Evolutionary conservation across 257 asterid genomes (phyloP).

Genomic region (Lithospermum erythrorhizon): DNA sequence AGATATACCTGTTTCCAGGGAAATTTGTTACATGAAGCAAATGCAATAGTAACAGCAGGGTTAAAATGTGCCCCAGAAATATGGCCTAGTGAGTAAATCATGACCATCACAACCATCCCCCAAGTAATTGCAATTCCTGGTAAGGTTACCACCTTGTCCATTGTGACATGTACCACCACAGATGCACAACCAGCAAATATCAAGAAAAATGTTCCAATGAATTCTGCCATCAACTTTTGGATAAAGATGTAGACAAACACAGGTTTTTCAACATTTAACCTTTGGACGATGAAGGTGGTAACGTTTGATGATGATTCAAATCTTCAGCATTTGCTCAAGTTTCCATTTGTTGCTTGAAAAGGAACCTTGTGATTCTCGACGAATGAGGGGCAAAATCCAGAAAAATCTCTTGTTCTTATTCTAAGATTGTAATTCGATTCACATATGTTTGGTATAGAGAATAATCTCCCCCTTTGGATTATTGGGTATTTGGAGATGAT

Average conservation of each 20-base stretch:
- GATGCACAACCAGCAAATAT: conserved; percentile 72
- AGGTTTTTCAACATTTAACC: not conserved
- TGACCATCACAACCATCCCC: conserved; percentile 83
- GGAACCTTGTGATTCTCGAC: too few species aligned
- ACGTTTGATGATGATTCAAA: not conserved
- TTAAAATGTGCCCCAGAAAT: conserved; percentile 92
- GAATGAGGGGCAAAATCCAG: too few species aligned
- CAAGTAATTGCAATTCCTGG: conserved; percentile 74
- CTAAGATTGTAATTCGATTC: too few species aligned
- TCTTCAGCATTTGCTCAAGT: not conserved
- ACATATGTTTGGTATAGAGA: too few species aligned
- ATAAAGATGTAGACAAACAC: not conserved
- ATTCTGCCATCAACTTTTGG: conserved; percentile 53
- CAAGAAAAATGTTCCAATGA: conserved; percentile 62
- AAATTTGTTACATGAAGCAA: conserved; percentile 68
- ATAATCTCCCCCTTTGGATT: too few species aligned
- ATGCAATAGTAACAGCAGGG: conserved; percentile 83
- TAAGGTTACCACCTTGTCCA: conserved; percentile 37
- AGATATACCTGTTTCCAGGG: conserved; percentile 63
- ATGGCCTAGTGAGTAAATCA: conserved; percentile 77
- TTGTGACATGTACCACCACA: conserved; percentile 58
- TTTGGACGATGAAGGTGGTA: not conserved
- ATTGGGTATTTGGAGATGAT: too few species aligned
- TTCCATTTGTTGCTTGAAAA: not conserved
- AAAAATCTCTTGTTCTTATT: too few species aligned